Evolutionary conservation across 345 rosid species (phyloP).

Genomic region (Populus nigra): DNA sequence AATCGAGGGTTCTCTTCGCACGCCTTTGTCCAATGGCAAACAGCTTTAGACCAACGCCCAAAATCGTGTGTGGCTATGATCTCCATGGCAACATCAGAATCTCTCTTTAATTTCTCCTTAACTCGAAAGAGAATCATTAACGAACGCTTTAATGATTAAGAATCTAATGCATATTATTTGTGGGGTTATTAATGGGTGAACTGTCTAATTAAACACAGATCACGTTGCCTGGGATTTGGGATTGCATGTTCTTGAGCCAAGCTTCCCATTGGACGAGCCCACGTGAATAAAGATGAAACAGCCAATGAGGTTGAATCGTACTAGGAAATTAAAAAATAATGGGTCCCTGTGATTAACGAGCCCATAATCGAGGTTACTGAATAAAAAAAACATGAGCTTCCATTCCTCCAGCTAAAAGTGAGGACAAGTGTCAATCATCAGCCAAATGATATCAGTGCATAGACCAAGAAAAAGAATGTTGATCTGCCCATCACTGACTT

Average conservation of each 20-base stretch:
- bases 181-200: neutral
- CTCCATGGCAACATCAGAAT: neutral
- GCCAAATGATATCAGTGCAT: constrained; percentile 22
- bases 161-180: neutral
- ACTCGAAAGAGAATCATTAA: no score
- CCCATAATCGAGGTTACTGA: neutral
- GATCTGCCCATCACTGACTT: constrained; percentile 7
- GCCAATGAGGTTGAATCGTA: constrained; percentile 19
- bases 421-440: constrained; percentile 48
- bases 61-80: neutral
- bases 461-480: constrained; percentile 6
- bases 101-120: no score
- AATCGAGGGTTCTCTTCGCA: constrained; percentile 8
- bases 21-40: neutral
- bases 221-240: constrained; percentile 8
- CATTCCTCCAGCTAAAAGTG: neutral
- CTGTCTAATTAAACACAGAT: neutral
- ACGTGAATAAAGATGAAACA: constrained; percentile 26
- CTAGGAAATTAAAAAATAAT: neutral
- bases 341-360: neutral
- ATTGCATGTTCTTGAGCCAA: neutral
- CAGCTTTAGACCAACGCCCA: neutral
- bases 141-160: neutral
- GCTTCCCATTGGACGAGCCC: constrained; percentile 22
- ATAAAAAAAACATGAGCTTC: constrained; percentile 6